These are phyloP conservation scores for Neohortaea acidophila DNA, from an alignment of 495 filamentous ascomycete genomes.

Conservation along the genomic window DNA sequence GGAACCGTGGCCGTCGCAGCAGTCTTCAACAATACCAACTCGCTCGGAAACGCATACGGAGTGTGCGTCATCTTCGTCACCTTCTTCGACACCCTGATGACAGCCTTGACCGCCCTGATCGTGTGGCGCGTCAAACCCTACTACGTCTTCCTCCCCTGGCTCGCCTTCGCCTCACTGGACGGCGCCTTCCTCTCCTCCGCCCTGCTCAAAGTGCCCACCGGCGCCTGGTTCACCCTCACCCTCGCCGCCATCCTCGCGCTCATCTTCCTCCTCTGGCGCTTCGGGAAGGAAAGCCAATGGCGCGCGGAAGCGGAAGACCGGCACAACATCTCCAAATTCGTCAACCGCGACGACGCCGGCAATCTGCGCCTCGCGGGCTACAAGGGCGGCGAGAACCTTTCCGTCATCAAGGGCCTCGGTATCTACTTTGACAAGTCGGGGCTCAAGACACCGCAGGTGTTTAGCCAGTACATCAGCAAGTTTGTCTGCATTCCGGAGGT, in stretches of 20 bases:
- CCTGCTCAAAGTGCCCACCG: constrained; percentile 50
- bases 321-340: constrained; percentile 25
- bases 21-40: constrained; percentile 50
- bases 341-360: constrained; percentile 11
- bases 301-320: constrained; percentile 45
- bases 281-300: constrained; percentile 61
- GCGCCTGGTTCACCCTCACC: constrained; percentile 61
- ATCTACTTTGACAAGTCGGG: constrained; percentile 25
- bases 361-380: constrained; percentile 9
- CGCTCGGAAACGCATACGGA: constrained; percentile 30
- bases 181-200: constrained; percentile 50
- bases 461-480: constrained; percentile 21
- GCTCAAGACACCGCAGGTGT: constrained; percentile 19
- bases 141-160: constrained; percentile 43
- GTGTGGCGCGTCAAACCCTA: constrained; percentile 45
- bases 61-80: constrained; percentile 62
- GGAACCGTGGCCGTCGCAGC: constrained; percentile 52
- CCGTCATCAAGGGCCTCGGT: constrained; percentile 18
- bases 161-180: constrained; percentile 45
- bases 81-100: constrained; percentile 57
- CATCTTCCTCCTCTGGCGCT: constrained; percentile 54
- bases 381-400: constrained; percentile 14
- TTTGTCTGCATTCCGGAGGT: constrained; percentile 17
- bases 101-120: constrained; percentile 47
- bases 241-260: constrained; percentile 40